These are phyloP conservation scores for Arachis stenosperma DNA, from an alignment of 306 rosid species.

Conservation along the genomic window DNA sequence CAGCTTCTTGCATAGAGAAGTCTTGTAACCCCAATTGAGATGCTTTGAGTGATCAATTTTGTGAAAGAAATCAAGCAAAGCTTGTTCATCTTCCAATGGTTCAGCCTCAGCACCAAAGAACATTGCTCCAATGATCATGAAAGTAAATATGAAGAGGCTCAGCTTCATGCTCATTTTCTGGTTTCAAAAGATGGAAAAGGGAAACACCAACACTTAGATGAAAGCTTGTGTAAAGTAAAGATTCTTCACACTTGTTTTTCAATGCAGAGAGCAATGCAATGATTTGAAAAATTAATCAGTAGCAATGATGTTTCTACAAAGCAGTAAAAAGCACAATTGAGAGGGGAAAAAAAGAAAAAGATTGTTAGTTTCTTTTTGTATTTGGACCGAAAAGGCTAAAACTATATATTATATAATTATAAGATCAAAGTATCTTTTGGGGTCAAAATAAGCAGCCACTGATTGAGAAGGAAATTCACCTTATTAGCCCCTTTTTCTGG, in stretches of 20 bases:
- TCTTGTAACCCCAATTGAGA: constrained; percentile 58
- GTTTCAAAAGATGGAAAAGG: constrained; percentile 1
- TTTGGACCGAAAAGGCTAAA: no score
- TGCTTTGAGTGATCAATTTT: constrained; percentile 54
- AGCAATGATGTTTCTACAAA: no score
- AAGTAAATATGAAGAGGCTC: constrained; percentile 29
- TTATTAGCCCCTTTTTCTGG: constrained; percentile 37
- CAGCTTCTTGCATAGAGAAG: constrained; percentile 68
- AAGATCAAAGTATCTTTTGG: no score
- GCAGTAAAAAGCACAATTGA: no score
- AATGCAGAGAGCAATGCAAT: constrained; percentile 27
- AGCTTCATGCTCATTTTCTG: constrained; percentile 54
- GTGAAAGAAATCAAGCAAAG: constrained; percentile 75
- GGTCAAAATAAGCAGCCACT: not conserved
- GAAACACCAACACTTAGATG: constrained; percentile 12
- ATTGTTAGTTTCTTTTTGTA: no score
- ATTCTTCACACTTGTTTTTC: constrained; percentile 24
- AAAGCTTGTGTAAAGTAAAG: constrained; percentile 12
- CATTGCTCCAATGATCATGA: constrained; percentile 46
- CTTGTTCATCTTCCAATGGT: constrained; percentile 66
- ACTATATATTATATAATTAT: no score
- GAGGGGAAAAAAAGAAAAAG: no score
- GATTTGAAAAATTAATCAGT: no score
- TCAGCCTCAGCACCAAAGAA: constrained; percentile 47
- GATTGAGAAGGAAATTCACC: constrained; percentile 49